A percentile compares a stretch with the other conserved stretches of the same genome.
Conservation (phyloP, 805 yeast species). For the Cyberlindnera xishuangbannaensis region DNA sequence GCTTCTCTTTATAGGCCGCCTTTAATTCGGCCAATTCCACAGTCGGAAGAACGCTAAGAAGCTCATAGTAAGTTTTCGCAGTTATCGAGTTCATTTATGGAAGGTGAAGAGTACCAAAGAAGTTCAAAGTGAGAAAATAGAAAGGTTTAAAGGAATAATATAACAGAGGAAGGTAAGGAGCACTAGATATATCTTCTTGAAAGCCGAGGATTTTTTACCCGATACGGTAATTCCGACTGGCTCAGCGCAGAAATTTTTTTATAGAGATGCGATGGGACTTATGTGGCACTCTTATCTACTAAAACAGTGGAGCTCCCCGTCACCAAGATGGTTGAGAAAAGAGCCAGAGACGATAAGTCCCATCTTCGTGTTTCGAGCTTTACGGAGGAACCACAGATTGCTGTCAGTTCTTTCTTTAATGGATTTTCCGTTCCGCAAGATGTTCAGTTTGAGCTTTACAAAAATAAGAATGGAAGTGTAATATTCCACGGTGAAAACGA, state of each 20-base stretch:
- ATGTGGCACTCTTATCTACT: no score
- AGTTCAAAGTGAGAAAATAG: no score
- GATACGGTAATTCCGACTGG: no score
- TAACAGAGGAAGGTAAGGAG: no score
- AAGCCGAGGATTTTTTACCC: no score
- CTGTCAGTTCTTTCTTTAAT: constrained; percentile 72
- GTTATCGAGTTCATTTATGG: constrained; percentile 13
- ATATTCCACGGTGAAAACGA: constrained; percentile 75
- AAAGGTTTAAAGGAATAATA: no score
- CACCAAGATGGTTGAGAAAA: constrained; percentile 19
- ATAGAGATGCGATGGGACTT: no score
- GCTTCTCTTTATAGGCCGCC: constrained; percentile 54
- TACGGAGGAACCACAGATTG: constrained; percentile 41
- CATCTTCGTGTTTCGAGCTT: constrained; percentile 33
- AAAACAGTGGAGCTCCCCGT: no score
- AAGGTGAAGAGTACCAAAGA: no score
- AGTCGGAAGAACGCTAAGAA: constrained; percentile 44
- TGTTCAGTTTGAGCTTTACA: constrained; percentile 58
- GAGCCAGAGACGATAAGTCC: constrained; percentile 34
- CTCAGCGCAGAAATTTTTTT: no score
- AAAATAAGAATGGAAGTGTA: constrained; percentile 32
- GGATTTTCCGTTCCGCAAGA: constrained; percentile 60
- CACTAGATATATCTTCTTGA: no score
- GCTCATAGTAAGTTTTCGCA: constrained; percentile 42
- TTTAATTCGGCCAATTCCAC: constrained; percentile 41